Base-by-base conservation (phyloP, 139 green algal species). In the Chlorella sp. region DNA sequence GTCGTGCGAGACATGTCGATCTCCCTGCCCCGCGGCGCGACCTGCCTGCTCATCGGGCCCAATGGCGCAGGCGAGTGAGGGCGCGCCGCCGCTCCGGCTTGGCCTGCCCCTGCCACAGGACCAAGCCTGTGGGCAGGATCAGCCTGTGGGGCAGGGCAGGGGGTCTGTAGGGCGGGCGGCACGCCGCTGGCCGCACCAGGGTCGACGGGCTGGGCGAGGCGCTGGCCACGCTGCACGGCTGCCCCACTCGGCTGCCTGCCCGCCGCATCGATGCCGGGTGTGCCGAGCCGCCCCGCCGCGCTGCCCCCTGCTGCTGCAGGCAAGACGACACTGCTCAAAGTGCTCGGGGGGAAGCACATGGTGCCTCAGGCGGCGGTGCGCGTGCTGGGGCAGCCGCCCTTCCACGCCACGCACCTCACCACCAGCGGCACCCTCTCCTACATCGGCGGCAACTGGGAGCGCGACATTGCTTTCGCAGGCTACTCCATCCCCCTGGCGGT, bases 271-370 rank as follows among this genome's bases (percentile, higher is more conserved):
- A n/a, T n/a, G n/a, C n/a, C n/a, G n/a, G n/a, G n/a, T n/a, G n/a
- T n/a, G n/a, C n/a, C n/a, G n/a, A n/a, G n/a, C n/a, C n/a, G n/a
- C n/a, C n/a, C n/a, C n/a, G n/a, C n/a, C n/a, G n/a, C n/a, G n/a
- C n/a, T n/a, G n/a, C n/a, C n/a, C n/a, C n/a, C n/a, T n/a, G n/a
- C n/a, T n/a, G n/a, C n/a, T n/a, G n/a, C n/a, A n/a, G 72, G 72
- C 45, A 78, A 78, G 27, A 78, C 72, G 3, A 78, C 72, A 2
- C 60, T 78, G 25, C 60, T 78, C 43, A 78, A 78, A 61, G 87
- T 96, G 53, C 76, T 98, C 31, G 94, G 74, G 4, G 94, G 94
- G 60, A 97, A 98, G 84, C 94, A 98, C 82, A 97, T 97, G 93
- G 88, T 98, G 27, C 62, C 86, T 0, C 42, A 86, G 65, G 74